Conservation (phyloP, 1,139 yeast species). For the Arxiozyma slooffiae region DNA sequence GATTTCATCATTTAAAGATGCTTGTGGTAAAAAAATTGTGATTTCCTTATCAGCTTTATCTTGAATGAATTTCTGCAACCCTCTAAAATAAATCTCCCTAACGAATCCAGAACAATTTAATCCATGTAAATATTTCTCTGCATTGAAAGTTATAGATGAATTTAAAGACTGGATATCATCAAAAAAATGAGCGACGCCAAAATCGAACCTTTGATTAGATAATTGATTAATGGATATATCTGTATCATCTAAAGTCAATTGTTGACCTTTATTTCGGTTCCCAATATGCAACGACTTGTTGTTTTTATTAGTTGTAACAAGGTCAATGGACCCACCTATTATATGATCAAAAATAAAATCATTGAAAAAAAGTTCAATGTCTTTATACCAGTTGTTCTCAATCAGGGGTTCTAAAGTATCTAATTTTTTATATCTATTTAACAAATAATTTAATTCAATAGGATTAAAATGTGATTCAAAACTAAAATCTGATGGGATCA, state of each 20-base stretch:
- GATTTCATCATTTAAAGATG: slow-evolving; percentile 32
- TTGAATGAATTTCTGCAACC: slow-evolving; percentile 48
- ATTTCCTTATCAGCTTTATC: slow-evolving; percentile 49
- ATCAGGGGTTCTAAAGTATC: slow-evolving; percentile 7
- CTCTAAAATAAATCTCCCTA: slow-evolving; percentile 56
- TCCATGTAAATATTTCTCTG: slow-evolving; percentile 65
- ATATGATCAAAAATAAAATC: slow-evolving; percentile 17
- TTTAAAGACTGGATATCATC: slow-evolving; percentile 33
- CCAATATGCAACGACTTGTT: slow-evolving; percentile 22
- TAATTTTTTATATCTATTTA: slow-evolving; percentile 21
- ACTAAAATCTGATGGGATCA: slow-evolving; percentile 40
- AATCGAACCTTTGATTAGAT: slow-evolving; percentile 39
- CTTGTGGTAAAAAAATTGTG: slow-evolving; percentile 41
- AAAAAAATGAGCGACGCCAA: slow-evolving; percentile 59
- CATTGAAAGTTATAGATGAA: slow-evolving; percentile 42
- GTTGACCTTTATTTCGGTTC: slow-evolving; percentile 29
- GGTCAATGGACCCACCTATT: slow-evolving; percentile 18
- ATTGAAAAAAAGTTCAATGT: slow-evolving; percentile 14
- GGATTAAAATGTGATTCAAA: slow-evolving; percentile 31
- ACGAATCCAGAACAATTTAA: slow-evolving; percentile 60
- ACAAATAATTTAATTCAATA: slow-evolving; percentile 42
- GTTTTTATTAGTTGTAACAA: slow-evolving; percentile 19
- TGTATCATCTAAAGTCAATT: slow-evolving; percentile 26
- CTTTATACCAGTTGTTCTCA: slow-evolving; percentile 32
- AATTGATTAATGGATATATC: slow-evolving; percentile 27